Conservation (phyloP, 805 yeast genomes). For the Starmerella khaoyaiensis region DNA sequence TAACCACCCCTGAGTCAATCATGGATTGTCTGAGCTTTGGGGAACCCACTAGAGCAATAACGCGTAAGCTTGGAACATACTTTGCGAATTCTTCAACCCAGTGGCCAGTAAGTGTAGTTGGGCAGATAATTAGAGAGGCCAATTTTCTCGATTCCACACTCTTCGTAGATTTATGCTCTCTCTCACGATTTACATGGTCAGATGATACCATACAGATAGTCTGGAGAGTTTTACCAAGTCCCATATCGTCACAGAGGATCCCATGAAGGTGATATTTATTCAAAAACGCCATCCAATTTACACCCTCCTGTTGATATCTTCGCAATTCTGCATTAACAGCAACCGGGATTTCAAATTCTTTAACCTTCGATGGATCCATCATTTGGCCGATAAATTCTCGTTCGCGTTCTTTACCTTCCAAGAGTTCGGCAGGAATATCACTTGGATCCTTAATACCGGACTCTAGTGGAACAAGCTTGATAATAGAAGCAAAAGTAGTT, state of each 20-base stretch:
- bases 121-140: conserved; percentile 83
- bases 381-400: conserved; percentile 90
- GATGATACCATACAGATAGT: conserved; percentile 94
- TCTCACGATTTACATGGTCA: conserved; percentile 77
- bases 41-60: conserved; percentile 84
- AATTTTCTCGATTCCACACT: conserved; percentile 56
- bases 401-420: conserved; percentile 84
- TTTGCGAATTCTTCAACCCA: conserved; percentile 93
- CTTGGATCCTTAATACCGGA: conserved; percentile 94
- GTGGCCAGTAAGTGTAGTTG: conserved; percentile 95
- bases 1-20: conserved; percentile 26
- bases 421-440: conserved; percentile 70
- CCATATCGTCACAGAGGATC: conserved; percentile 98
- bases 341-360: conserved; percentile 79
- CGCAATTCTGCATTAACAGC: conserved; percentile 85
- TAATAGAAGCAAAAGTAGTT: conserved; percentile 90
- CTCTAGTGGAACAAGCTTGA: conserved; percentile 89
- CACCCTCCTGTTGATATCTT: conserved; percentile 95
- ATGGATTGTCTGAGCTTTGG: conserved; percentile 47
- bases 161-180: conserved; percentile 46
- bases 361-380: conserved; percentile 91
- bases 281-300: conserved; percentile 91
- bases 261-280: conserved; percentile 95
- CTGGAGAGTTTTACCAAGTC: conserved; percentile 91
- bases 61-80: conserved; percentile 76